These are phyloP conservation scores for Herpotrichia juniperi DNA, from an alignment of 2,329 filamentous ascomycete genomes.

Conservation along the genomic window DNA sequence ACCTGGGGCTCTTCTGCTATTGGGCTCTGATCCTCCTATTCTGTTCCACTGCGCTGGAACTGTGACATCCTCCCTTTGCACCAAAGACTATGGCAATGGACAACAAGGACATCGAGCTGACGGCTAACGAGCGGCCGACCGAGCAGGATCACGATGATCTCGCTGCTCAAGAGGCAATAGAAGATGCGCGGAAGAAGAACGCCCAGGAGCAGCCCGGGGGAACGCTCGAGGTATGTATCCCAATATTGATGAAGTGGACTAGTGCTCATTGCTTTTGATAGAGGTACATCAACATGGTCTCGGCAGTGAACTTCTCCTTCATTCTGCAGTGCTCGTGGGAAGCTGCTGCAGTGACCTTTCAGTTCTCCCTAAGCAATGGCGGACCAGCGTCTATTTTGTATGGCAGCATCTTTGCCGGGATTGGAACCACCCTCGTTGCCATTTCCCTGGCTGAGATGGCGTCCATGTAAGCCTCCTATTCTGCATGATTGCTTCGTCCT, in stretches of 20 bases:
- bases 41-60: constrained; percentile 7
- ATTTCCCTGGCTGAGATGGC: constrained; percentile 37
- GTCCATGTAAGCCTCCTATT: constrained; percentile 31
- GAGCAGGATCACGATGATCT: constrained; percentile 18
- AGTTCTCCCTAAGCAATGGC: constrained; percentile 32
- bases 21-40: constrained; percentile 4
- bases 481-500: background rate
- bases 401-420: constrained; percentile 29
- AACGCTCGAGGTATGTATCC: constrained; percentile 21
- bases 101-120: constrained; percentile 20
- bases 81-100: constrained; percentile 5
- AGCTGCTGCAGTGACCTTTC: constrained; percentile 30
- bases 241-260: background rate
- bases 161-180: constrained; percentile 19
- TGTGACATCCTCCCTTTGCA: background rate
- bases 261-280: constrained; percentile 11
- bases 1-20: constrained; percentile 1
- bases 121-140: background rate
- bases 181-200: constrained; percentile 15
- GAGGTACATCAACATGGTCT: constrained; percentile 31
- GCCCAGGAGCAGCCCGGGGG: constrained; percentile 18
- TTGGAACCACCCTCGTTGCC: constrained; percentile 37
- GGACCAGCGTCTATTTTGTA: constrained; percentile 35
- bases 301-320: constrained; percentile 30
- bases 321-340: constrained; percentile 33